Conservation (phyloP, 345 rosid genomes). For the Schrenkiella parvula region DNA sequence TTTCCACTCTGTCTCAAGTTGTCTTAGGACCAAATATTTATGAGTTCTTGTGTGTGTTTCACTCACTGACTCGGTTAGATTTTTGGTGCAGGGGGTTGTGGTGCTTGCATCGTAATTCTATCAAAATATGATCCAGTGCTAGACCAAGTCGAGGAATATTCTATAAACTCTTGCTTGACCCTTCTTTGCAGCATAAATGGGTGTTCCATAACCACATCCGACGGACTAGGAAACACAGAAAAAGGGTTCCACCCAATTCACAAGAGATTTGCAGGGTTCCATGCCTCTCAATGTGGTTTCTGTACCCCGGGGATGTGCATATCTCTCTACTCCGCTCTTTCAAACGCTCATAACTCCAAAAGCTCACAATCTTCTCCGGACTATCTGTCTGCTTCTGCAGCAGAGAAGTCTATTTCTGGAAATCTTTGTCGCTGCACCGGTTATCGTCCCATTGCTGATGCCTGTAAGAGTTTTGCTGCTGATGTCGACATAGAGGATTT, state of each 20-base stretch:
- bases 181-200: conserved; percentile 73
- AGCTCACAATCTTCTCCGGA: not conserved
- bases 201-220: conserved; percentile 73
- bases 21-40: not conserved
- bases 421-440: conserved; percentile 97
- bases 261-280: conserved; percentile 68
- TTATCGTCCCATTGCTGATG: conserved; percentile 84
- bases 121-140: conserved; percentile 55
- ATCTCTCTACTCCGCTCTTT: conserved; percentile 69
- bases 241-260: conserved; percentile 85
- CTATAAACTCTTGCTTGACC: conserved; percentile 78
- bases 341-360: conserved; percentile 53
- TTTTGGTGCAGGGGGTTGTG: conserved; percentile 75
- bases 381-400: conserved; percentile 59
- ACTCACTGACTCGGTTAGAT: not conserved
- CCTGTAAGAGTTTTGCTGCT: conserved; percentile 83
- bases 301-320: conserved; percentile 96
- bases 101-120: conserved; percentile 74
- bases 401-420: conserved; percentile 67
- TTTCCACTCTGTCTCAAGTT: not conserved
- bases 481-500: conserved; percentile 88
- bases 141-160: conserved; percentile 56
- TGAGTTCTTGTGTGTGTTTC: not conserved
- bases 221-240: conserved; percentile 79
- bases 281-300: conserved; percentile 91